phyloP scores from a whole-genome alignment of 306 rosid genomes.

The Acacia melanoxylon region DNA sequence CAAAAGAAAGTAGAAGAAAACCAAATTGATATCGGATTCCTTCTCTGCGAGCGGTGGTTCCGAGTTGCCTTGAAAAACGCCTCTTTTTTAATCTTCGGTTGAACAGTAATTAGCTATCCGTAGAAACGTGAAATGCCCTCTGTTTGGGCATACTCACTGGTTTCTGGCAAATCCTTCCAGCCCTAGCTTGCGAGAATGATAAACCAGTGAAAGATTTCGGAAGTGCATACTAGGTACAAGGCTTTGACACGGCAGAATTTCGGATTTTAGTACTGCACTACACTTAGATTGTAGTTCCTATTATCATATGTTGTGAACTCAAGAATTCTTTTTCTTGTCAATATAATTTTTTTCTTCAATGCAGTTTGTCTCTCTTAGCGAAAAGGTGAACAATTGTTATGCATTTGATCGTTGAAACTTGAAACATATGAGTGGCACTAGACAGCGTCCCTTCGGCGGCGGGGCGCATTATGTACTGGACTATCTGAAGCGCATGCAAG shows the following conservation, averaged over 20 bases:
- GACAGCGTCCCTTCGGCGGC: conserved; percentile 67
- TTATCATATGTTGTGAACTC: neutral
- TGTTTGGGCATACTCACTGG: neutral
- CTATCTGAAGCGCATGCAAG: conserved; percentile 80
- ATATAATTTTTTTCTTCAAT: neutral
- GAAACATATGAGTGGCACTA: conserved; percentile 59
- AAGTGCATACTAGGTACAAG: neutral
- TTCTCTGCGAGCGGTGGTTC: neutral
- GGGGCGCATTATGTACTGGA: conserved; percentile 78
- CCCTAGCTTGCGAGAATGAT: neutral
- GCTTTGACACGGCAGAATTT: neutral
- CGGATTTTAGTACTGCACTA: neutral
- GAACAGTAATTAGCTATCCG: neutral
- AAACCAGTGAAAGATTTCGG: neutral
- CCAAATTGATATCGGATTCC: neutral
- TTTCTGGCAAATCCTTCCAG: neutral
- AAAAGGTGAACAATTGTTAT: neutral
- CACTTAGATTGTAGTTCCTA: neutral
- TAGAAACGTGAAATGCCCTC: neutral
- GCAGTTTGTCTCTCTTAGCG: neutral
- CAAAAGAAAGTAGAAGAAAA: neutral
- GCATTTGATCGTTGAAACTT: conserved; percentile 16
- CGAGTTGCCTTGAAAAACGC: neutral
- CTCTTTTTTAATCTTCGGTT: neutral
- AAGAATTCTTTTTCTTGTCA: neutral